Evolutionary conservation across 768 basidiomycete genomes (phyloP).

Genomic region (Suillus alpinus): DNA sequence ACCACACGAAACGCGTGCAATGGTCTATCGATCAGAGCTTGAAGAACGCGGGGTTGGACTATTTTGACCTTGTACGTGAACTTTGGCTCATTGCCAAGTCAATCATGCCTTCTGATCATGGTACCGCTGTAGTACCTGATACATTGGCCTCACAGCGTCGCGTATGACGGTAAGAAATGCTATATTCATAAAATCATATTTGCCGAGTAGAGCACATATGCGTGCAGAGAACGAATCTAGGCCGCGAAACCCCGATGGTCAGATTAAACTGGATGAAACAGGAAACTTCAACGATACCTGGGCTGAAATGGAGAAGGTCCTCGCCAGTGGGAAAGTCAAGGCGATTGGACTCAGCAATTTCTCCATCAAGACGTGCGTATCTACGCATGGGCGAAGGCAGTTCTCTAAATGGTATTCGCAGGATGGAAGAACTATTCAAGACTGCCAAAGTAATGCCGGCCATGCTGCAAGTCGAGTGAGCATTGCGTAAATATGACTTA

Average conservation of each 20-base stretch:
- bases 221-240: slow-evolving; percentile 4
- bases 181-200: neutral
- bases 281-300: slow-evolving; percentile 27
- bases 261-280: slow-evolving; percentile 13
- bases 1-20: slow-evolving; percentile 34
- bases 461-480: slow-evolving; percentile 32
- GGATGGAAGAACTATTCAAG: slow-evolving; percentile 21
- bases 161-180: slow-evolving; percentile 14
- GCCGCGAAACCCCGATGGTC: slow-evolving; percentile 19
- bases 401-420: neutral
- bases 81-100: slow-evolving; percentile 11
- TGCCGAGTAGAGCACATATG: neutral
- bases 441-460: slow-evolving; percentile 29
- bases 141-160: slow-evolving; percentile 34
- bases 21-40: slow-evolving; percentile 43
- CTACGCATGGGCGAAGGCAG: neutral
- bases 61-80: slow-evolving; percentile 42
- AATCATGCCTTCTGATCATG: slow-evolving; percentile 14
- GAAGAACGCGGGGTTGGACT: slow-evolving; percentile 38
- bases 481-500: neutral
- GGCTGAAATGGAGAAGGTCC: slow-evolving; percentile 24
- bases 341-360: slow-evolving; percentile 35
- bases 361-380: slow-evolving; percentile 26
- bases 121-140: slow-evolving; percentile 35
- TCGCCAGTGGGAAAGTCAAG: slow-evolving; percentile 20